Evolutionary conservation across 345 rosid species (phyloP).

Genomic region (Toxicodendron radicans): DNA sequence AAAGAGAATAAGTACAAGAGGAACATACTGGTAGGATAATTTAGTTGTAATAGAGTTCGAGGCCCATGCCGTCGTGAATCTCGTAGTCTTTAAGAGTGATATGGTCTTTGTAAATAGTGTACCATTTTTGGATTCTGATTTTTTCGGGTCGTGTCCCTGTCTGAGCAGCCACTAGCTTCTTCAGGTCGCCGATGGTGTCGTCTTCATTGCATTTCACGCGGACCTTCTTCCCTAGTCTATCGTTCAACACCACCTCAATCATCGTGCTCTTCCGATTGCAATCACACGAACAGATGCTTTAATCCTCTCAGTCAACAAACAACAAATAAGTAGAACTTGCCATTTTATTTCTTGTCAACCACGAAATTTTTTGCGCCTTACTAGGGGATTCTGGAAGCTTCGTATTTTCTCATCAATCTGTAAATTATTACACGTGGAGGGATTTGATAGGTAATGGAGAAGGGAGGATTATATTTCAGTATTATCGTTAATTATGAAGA

Average conservation of each 20-base stretch:
- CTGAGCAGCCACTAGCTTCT: conserved; percentile 59
- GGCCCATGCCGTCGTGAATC: conserved; percentile 81
- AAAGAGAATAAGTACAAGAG: background rate
- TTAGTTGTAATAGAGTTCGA: conserved; percentile 73
- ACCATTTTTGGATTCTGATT: conserved; percentile 64
- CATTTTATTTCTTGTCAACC: background rate
- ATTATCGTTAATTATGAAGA: no score
- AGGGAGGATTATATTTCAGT: no score
- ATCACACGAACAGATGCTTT: no score
- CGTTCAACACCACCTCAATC: conserved; percentile 59
- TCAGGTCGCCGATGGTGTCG: conserved; percentile 59
- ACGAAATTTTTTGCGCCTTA: background rate
- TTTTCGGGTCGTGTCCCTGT: conserved; percentile 50
- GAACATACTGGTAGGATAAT: background rate
- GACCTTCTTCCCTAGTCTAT: conserved; percentile 59
- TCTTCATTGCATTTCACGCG: conserved; percentile 63
- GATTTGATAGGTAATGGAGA: background rate
- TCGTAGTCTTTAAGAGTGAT: conserved; percentile 79
- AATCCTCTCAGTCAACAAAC: no score
- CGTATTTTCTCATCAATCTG: background rate
- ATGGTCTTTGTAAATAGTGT: conserved; percentile 65
- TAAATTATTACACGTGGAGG: background rate
- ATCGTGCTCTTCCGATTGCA: conserved; percentile 17
- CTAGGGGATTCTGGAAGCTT: background rate
- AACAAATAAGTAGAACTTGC: no score